Evolutionary conservation across 2,329 filamentous ascomycete species (phyloP).

Genomic region (Aureobasidium sp.): DNA sequence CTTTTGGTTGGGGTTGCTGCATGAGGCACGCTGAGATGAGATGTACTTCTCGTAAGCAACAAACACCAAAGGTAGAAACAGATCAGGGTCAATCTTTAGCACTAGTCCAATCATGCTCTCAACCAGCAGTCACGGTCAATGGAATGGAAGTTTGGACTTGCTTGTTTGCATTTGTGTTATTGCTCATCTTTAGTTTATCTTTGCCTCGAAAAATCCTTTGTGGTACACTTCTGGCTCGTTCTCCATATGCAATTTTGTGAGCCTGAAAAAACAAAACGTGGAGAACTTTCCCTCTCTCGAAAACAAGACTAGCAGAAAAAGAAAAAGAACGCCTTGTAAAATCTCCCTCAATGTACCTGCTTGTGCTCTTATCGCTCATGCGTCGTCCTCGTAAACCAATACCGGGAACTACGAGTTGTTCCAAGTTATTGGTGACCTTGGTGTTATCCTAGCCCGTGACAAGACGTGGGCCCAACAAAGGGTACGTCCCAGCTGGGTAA

Average conservation of each 20-base stretch:
- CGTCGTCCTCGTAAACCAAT: neutral
- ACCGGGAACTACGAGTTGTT: neutral
- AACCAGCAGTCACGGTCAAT: neutral
- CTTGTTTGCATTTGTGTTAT: neutral
- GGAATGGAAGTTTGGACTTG: neutral
- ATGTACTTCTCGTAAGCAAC: too few species aligned
- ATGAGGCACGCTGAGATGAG: too few species aligned
- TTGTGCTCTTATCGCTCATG: slow-evolving; percentile 5
- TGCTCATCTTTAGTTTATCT: neutral
- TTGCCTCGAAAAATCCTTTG: neutral
- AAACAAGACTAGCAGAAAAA: neutral
- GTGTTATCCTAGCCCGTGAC: neutral
- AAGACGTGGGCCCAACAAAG: slow-evolving; percentile 29
- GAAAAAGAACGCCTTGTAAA: slow-evolving; percentile 12
- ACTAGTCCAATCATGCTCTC: too few species aligned
- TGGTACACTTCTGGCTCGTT: neutral
- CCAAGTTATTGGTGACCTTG: neutral
- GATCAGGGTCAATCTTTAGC: too few species aligned
- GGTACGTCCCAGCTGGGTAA: slow-evolving; percentile 23
- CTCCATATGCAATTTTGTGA: slow-evolving; percentile 15
- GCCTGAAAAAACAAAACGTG: slow-evolving; percentile 1
- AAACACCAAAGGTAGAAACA: too few species aligned
- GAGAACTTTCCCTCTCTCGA: neutral
- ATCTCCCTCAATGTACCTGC: neutral
- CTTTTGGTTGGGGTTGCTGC: too few species aligned